Base-by-base conservation (phyloP, 139 green algal species). In the Pycnococcus provasolii region DNA sequence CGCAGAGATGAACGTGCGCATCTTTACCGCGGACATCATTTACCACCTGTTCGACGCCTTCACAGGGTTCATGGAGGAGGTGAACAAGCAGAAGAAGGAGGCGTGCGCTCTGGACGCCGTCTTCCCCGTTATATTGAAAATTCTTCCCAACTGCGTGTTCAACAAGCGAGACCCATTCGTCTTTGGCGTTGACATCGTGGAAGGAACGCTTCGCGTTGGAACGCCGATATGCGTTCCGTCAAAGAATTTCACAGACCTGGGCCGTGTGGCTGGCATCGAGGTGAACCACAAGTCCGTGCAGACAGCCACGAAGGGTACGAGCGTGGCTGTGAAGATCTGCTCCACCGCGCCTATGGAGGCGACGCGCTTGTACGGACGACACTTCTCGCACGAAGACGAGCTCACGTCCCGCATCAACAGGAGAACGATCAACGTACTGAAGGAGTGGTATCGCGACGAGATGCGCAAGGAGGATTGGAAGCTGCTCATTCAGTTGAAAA, bases 41-140 rank as follows among this genome's bases (percentile, higher is more conserved):
- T 99, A 99, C 80, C 93, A 99, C 85, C 85, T 99, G 26, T 98
- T 98, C 60, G 93, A 99, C 83, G 89, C 96, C 72, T 95, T 96
- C 81, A 92, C 77, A 2, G 84, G 81, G 8, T 93, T 88, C 75
- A 74, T 77, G 71, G 46, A 67, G 53, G 50, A 80, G 64, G 73
- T 85, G 7, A 91, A 89, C 74, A 77, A 81, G 53, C 73, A 89
- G 60, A 88, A 94, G 80, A 82, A 91, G 73, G 81, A 90, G 75
- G 89, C 84, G 8, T 83, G 87, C n/a, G 81, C 78, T 59, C 62
- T 87, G 60, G 81, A 90, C 7, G 92, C 89, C 5, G 85, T 95
- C 3, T 98, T 98, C 88, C 92, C 92, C 42, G 95, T 87, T 76
- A 66, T 87, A 1, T 69, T 86, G 53, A 80, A 78, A 62, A 97